Conservation (phyloP, 371 early-diverging fungal genomes). For the Choanephora cucurbitarum region DNA sequence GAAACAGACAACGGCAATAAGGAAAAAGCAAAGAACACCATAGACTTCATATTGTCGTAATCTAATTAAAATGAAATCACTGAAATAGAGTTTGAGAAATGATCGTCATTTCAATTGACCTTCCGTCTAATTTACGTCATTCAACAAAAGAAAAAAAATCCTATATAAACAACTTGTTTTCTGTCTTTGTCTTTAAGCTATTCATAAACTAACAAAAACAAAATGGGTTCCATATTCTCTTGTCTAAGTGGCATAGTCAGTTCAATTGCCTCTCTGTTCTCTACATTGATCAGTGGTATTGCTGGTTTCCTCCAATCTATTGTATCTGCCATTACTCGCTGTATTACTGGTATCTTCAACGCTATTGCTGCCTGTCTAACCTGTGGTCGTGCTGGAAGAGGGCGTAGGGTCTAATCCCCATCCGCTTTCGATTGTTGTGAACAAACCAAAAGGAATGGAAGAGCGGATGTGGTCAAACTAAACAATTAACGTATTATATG, state of each 20-base stretch:
- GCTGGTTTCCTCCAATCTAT: conserved; percentile 36
- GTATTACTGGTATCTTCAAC: conserved; percentile 38
- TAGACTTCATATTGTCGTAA: conserved; percentile 4
- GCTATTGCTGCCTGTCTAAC: conserved; percentile 28
- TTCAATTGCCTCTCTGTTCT: conserved; percentile 34
- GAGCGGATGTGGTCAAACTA: neutral
- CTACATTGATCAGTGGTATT: conserved; percentile 31
- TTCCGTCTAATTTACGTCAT: neutral
- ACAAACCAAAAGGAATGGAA: neutral
- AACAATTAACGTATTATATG: neutral
- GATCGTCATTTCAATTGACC: conserved; percentile 4
- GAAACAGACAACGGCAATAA: conserved; percentile 5
- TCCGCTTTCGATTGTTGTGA: neutral
- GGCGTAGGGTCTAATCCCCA: neutral
- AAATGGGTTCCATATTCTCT: conserved; percentile 42
- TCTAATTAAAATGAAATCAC: neutral
- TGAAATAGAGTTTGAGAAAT: neutral
- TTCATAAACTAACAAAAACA: conserved; percentile 6
- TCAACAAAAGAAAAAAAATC: too few relatives aligned
- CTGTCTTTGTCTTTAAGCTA: neutral
- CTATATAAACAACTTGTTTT: too few relatives aligned
- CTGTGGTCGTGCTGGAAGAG: conserved; percentile 16
- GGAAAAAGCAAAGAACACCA: neutral
- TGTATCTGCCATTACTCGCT: conserved; percentile 28
- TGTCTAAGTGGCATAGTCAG: conserved; percentile 30